A percentile compares a stretch with the other conserved stretches of the same genome.
Evolutionary conservation across 495 filamentous ascomycete species (phyloP).

Genomic region (Xylaria telfairii): DNA sequence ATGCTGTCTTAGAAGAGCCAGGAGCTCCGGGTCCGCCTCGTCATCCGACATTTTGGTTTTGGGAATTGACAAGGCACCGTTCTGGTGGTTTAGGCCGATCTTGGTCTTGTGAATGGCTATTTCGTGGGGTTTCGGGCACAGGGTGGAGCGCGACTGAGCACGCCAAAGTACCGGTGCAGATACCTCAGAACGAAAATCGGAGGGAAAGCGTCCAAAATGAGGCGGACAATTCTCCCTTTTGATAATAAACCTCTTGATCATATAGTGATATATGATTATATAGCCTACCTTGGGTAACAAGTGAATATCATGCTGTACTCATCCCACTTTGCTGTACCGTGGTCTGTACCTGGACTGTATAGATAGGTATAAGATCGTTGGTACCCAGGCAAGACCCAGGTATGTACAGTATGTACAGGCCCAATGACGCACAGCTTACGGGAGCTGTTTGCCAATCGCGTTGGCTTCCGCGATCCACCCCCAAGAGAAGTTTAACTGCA

Average conservation of each 20-base stretch:
- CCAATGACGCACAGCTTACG: conserved; percentile 24
- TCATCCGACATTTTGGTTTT: conserved; percentile 76
- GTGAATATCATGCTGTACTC: neutral
- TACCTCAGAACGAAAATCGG: neutral
- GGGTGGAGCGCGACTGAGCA: conserved; percentile 14
- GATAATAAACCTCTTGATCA: conserved; percentile 9
- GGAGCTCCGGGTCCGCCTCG: conserved; percentile 85
- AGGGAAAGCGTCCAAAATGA: neutral
- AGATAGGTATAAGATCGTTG: too few relatives aligned
- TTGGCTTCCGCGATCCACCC: conserved; percentile 31
- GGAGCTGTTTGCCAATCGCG: conserved; percentile 32
- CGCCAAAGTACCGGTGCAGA: conserved; percentile 5
- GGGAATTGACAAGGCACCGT: neutral
- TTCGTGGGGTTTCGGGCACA: conserved; percentile 17
- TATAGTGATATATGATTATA: neutral
- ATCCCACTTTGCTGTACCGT: neutral
- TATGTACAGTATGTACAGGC: neutral
- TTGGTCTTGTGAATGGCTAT: conserved; percentile 6
- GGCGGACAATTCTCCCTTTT: neutral
- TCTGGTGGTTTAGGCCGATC: neutral
- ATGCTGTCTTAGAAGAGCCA: conserved; percentile 84
- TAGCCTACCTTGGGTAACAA: neutral
- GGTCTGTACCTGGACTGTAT: too few relatives aligned
- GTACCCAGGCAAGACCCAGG: too few relatives aligned
- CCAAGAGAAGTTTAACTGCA: too few relatives aligned